phyloP scores from a whole-genome alignment of 768 basidiomycete genomes.

The Mycena rosella region DNA sequence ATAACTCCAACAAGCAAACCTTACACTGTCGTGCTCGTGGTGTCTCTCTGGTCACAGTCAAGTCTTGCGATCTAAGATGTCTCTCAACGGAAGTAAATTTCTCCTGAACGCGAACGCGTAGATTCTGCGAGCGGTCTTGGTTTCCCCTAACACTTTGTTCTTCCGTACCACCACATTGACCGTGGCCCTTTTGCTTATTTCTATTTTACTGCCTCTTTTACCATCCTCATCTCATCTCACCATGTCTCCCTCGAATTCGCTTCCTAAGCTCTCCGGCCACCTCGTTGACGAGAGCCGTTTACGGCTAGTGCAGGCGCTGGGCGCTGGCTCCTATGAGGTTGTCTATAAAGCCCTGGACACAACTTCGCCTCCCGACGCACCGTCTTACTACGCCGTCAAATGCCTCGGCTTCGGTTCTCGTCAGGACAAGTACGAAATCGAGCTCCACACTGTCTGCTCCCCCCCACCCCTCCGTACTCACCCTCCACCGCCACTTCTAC shows the following conservation, averaged over 20 bases:
- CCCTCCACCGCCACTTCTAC: constrained; percentile 56
- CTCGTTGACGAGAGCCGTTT: constrained; percentile 18
- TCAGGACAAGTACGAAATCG: constrained; percentile 47
- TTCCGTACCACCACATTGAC: constrained; percentile 1
- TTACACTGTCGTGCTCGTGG: too few relatives aligned
- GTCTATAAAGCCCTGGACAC: constrained; percentile 19
- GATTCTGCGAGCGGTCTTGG: not conserved
- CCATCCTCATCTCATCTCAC: not conserved
- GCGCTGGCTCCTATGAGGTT: constrained; percentile 7
- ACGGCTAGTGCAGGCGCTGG: not conserved
- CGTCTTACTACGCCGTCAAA: constrained; percentile 57
- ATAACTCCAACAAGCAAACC: too few relatives aligned
- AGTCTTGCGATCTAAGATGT: too few relatives aligned
- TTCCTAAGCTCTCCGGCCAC: not conserved
- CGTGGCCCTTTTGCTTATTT: not conserved
- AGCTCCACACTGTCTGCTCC: not conserved
- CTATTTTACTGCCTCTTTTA: too few relatives aligned
- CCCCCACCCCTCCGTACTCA: not conserved
- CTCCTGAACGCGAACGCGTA: not conserved
- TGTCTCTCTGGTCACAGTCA: too few relatives aligned
- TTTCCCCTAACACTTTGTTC: not conserved
- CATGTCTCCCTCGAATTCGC: not conserved
- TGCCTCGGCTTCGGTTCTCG: constrained; percentile 58
- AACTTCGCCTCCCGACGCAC: not conserved
- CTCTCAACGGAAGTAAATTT: not conserved